These are phyloP conservation scores for Aureobasidium mangrovei DNA, from an alignment of 2,329 filamentous ascomycete species.

Conservation along the genomic window DNA sequence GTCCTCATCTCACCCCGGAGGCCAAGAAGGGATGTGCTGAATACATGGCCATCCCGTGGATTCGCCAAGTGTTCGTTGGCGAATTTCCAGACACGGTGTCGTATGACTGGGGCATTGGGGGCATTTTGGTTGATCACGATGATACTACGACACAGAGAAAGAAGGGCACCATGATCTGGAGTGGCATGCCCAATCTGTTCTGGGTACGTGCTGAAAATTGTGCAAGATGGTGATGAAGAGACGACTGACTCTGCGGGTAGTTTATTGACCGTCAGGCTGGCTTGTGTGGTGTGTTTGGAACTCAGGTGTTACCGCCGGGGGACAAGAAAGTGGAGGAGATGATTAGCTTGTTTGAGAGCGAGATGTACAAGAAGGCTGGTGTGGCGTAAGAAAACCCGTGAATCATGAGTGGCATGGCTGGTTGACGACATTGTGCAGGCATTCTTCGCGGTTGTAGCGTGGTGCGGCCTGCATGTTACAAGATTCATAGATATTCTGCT, in stretches of 20 bases:
- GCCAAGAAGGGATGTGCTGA: slow-evolving; percentile 21
- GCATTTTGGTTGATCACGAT: slow-evolving; percentile 32
- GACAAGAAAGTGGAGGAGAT: slow-evolving; percentile 30
- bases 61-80: slow-evolving; percentile 27
- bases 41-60: slow-evolving; percentile 23
- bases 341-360: slow-evolving; percentile 32
- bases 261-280: slow-evolving; percentile 32
- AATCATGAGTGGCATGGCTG: no score
- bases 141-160: slow-evolving; percentile 31
- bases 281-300: slow-evolving; percentile 35
- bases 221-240: no score
- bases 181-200: slow-evolving; percentile 38
- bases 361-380: slow-evolving; percentile 28
- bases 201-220: slow-evolving; percentile 30
- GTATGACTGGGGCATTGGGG: slow-evolving; percentile 35
- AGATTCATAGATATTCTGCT: no score
- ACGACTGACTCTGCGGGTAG: slow-evolving; percentile 4
- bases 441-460: no score
- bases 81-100: slow-evolving; percentile 24
- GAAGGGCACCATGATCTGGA: slow-evolving; percentile 36
- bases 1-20: slow-evolving; percentile 34
- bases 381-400: neutral
- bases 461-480: no score
- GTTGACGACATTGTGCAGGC: no score
- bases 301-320: slow-evolving; percentile 36